These are phyloP conservation scores for Nigrospora osmanthi DNA, from an alignment of 2,329 filamentous ascomycete species.

Conservation along the genomic window DNA sequence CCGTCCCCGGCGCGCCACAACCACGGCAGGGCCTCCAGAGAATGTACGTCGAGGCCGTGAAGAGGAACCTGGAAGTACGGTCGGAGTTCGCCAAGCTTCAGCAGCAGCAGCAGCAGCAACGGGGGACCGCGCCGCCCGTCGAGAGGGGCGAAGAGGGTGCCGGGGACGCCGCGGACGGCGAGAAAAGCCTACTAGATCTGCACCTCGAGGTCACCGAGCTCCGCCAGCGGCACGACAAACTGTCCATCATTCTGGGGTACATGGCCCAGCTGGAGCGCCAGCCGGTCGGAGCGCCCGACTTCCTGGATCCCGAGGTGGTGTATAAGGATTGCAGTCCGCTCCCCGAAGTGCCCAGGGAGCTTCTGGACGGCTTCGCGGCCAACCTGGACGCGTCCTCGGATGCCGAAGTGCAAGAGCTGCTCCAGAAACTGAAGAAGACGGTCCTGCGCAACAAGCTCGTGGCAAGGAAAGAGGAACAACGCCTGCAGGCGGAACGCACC, in stretches of 20 bases:
- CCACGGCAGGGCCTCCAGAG: constrained; percentile 38
- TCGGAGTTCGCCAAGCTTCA: constrained; percentile 34
- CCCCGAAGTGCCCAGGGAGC: constrained; percentile 42
- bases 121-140: constrained; percentile 9
- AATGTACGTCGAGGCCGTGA: constrained; percentile 47
- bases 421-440: constrained; percentile 48
- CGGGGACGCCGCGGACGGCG: constrained; percentile 5
- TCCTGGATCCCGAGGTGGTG: constrained; percentile 40
- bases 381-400: constrained; percentile 26
- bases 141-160: constrained; percentile 9
- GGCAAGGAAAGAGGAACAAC: constrained; percentile 47
- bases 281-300: constrained; percentile 40
- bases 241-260: constrained; percentile 42
- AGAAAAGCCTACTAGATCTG: constrained; percentile 30
- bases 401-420: constrained; percentile 36
- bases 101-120: constrained; percentile 6
- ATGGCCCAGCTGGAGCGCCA: constrained; percentile 42
- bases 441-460: constrained; percentile 50
- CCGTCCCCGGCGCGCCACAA: constrained; percentile 23
- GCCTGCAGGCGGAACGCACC: constrained; percentile 39
- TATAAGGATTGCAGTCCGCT: constrained; percentile 35
- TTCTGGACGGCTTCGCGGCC: constrained; percentile 40
- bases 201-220: constrained; percentile 44
- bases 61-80: constrained; percentile 42
- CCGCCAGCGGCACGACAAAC: constrained; percentile 40